phyloP scores from a whole-genome alignment of 441 rosid genomes.

The Syzygium syzygioides region DNA sequence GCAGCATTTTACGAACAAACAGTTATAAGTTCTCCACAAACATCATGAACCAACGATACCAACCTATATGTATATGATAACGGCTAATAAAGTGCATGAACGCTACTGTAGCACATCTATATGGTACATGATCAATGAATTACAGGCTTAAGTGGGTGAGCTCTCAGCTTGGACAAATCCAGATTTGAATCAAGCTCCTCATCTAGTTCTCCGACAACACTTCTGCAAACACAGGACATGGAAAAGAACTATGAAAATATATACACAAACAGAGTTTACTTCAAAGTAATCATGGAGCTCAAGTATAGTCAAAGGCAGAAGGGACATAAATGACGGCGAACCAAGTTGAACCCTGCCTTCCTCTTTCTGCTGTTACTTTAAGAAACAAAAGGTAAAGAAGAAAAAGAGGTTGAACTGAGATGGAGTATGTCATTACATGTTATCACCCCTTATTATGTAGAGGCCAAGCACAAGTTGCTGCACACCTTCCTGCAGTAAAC shows the following conservation, averaged over 20 bases:
- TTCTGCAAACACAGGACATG: not conserved
- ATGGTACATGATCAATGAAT: slow-evolving; percentile 42
- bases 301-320: not conserved
- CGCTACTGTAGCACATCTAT: not conserved
- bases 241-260: not conserved
- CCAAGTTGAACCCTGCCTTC: not conserved
- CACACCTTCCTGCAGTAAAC: slow-evolving; percentile 75
- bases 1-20: not conserved
- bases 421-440: slow-evolving; percentile 44
- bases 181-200: slow-evolving; percentile 35
- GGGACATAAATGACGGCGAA: not conserved
- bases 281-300: not conserved
- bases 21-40: not conserved
- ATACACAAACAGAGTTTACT: not conserved
- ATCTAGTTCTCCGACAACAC: not conserved
- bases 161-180: slow-evolving; percentile 73
- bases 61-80: not conserved
- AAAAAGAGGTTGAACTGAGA: not conserved
- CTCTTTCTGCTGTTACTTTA: not conserved
- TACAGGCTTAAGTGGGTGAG: slow-evolving; percentile 89
- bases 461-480: slow-evolving; percentile 89
- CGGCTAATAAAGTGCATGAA: not conserved
- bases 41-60: not conserved
- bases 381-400: not conserved
- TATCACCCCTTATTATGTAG: slow-evolving; percentile 94